Conservation (phyloP, 768 basidiomycete species). For the Pisolithus orientalis region DNA sequence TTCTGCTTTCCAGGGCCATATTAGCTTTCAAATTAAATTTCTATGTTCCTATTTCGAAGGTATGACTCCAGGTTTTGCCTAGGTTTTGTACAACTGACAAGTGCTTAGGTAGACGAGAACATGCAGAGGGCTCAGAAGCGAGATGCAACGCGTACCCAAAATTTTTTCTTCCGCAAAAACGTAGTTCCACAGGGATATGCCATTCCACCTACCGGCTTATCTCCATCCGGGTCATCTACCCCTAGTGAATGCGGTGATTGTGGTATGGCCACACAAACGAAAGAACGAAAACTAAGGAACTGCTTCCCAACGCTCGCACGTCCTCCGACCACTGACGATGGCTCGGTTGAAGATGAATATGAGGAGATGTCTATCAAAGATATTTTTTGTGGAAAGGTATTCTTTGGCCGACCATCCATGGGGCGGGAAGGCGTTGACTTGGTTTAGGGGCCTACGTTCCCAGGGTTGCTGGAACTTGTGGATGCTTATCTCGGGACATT, state of each 20-base stretch:
- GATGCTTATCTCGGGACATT: slow-evolving; percentile 82
- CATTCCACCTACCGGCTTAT: slow-evolving; percentile 32
- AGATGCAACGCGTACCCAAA: slow-evolving; percentile 63
- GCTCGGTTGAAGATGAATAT: slow-evolving; percentile 73
- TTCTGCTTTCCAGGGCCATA: slow-evolving; percentile 90
- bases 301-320: slow-evolving; percentile 52
- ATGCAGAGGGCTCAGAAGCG: slow-evolving; percentile 87
- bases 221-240: slow-evolving; percentile 36
- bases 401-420: background rate
- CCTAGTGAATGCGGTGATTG: slow-evolving; percentile 29
- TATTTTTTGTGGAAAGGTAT: slow-evolving; percentile 89
- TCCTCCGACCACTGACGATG: slow-evolving; percentile 47
- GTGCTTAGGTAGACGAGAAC: slow-evolving; percentile 85
- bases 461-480: slow-evolving; percentile 76
- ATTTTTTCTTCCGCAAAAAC: slow-evolving; percentile 87
- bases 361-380: slow-evolving; percentile 90
- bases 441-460: slow-evolving; percentile 55
- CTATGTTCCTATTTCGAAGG: slow-evolving; percentile 94
- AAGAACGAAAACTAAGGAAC: slow-evolving; percentile 64
- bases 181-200: slow-evolving; percentile 56
- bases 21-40: slow-evolving; percentile 88
- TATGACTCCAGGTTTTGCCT: background rate
- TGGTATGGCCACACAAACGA: slow-evolving; percentile 33
- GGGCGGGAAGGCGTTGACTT: background rate
- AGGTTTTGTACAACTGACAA: background rate